These are phyloP conservation scores for Magnolia officinalis DNA, from an alignment of 164 flowering plant species.

Conservation along the genomic window DNA sequence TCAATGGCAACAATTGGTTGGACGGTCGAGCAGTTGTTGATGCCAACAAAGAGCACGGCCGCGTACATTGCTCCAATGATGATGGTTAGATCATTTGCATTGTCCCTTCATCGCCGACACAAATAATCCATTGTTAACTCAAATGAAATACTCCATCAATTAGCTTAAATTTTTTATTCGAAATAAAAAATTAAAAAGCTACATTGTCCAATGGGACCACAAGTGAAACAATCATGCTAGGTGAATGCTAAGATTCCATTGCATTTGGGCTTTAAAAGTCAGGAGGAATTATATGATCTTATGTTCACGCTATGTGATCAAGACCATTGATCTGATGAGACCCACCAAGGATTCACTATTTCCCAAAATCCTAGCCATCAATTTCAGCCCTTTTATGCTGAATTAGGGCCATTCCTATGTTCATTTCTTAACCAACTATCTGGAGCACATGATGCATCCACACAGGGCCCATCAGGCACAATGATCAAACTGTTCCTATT, in stretches of 20 bases:
- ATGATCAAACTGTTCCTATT: background rate
- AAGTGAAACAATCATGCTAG: too few relatives aligned
- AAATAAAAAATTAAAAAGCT: too few relatives aligned
- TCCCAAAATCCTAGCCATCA: background rate
- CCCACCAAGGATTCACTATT: too few relatives aligned
- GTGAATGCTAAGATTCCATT: background rate
- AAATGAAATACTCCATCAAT: too few relatives aligned
- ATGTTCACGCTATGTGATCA: too few relatives aligned
- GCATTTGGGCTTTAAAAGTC: background rate
- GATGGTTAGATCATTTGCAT: slow-evolving; percentile 42
- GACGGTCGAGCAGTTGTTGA: slow-evolving; percentile 73
- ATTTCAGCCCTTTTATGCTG: background rate
- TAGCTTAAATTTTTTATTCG: too few relatives aligned
- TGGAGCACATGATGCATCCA: background rate
- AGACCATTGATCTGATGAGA: too few relatives aligned
- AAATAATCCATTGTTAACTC: background rate
- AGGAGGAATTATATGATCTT: too few relatives aligned
- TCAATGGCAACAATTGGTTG: slow-evolving; percentile 83
- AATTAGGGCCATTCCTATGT: background rate
- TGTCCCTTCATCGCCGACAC: slow-evolving; percentile 34
- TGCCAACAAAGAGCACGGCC: slow-evolving; percentile 67
- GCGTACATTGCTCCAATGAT: slow-evolving; percentile 86
- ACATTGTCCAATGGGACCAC: too few relatives aligned
- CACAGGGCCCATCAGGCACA: background rate
- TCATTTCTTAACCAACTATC: background rate